phyloP scores from a whole-genome alignment of 2,329 filamentous ascomycete genomes.

The Chalara sp. region DNA sequence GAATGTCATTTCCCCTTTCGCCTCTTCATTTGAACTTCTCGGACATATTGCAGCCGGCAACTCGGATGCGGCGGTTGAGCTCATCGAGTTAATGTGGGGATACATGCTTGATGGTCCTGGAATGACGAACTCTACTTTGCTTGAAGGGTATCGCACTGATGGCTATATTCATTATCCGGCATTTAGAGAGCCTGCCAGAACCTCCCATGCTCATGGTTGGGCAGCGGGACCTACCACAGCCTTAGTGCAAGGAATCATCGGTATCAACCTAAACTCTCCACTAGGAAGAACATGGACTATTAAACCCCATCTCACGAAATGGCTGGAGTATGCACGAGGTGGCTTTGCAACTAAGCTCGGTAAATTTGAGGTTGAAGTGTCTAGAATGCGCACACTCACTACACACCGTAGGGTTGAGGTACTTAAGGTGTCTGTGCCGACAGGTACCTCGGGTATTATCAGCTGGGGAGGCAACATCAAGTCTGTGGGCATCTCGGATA shows the following conservation, averaged over 20 bases:
- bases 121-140: constrained; percentile 31
- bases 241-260: constrained; percentile 36
- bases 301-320: constrained; percentile 32
- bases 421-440: constrained; percentile 22
- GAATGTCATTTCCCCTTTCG: constrained; percentile 40
- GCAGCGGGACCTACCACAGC: constrained; percentile 39
- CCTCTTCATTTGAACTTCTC: constrained; percentile 39
- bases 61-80: constrained; percentile 31
- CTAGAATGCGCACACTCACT: constrained; percentile 10
- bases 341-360: constrained; percentile 31
- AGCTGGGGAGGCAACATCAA: constrained; percentile 19
- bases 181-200: constrained; percentile 25
- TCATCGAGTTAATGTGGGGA: constrained; percentile 43
- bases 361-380: constrained; percentile 27
- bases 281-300: constrained; percentile 32
- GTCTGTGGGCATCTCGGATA: not conserved
- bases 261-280: constrained; percentile 30
- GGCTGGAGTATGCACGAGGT: constrained; percentile 29
- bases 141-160: constrained; percentile 31
- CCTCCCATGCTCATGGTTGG: constrained; percentile 43
- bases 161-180: constrained; percentile 30
- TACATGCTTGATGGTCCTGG: constrained; percentile 43
- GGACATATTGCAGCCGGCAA: constrained; percentile 36
- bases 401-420: constrained; percentile 14
- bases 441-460: constrained; percentile 18